Evolutionary conservation across 148 eudicot genomes (phyloP).

Genomic region (Talinum fruticosum): DNA sequence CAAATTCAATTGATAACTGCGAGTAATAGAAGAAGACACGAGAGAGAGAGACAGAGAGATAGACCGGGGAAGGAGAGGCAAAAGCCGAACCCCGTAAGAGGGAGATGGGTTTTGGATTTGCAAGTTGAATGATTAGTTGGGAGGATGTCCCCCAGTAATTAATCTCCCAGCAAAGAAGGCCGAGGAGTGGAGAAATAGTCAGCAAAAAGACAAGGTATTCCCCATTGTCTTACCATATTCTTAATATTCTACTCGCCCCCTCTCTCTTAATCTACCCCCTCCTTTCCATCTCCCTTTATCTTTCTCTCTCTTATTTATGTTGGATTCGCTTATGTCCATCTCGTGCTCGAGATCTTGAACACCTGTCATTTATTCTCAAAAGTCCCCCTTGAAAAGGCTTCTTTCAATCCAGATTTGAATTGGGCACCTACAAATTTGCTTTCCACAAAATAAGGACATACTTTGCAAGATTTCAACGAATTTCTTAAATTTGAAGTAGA

Average conservation of each 20-base stretch:
- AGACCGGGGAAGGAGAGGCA: too few species aligned
- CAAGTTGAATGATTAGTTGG: slow-evolving; percentile 31
- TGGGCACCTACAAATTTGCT: slow-evolving; percentile 15
- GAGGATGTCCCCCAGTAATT: slow-evolving; percentile 2
- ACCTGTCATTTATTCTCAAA: background rate
- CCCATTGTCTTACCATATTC: background rate
- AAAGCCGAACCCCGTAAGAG: background rate
- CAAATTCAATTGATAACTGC: background rate
- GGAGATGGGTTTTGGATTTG: slow-evolving; percentile 11
- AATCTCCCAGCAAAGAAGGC: slow-evolving; percentile 10
- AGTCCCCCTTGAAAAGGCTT: slow-evolving; percentile 6
- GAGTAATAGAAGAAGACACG: background rate
- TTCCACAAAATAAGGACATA: too few species aligned
- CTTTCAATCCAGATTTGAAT: slow-evolving; percentile 24
- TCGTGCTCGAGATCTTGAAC: slow-evolving; percentile 30
- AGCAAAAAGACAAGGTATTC: slow-evolving; percentile 15
- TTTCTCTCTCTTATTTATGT: background rate
- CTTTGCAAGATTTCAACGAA: too few species aligned
- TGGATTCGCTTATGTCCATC: slow-evolving; percentile 2
- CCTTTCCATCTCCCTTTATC: too few species aligned
- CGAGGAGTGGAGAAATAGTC: slow-evolving; percentile 8
- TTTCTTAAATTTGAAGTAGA: too few species aligned
- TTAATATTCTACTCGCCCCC: slow-evolving; percentile 5
- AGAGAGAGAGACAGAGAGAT: background rate
- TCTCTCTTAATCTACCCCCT: background rate